Conservation (phyloP, 164 flowering plant genomes). For the Platanus orientalis region DNA sequence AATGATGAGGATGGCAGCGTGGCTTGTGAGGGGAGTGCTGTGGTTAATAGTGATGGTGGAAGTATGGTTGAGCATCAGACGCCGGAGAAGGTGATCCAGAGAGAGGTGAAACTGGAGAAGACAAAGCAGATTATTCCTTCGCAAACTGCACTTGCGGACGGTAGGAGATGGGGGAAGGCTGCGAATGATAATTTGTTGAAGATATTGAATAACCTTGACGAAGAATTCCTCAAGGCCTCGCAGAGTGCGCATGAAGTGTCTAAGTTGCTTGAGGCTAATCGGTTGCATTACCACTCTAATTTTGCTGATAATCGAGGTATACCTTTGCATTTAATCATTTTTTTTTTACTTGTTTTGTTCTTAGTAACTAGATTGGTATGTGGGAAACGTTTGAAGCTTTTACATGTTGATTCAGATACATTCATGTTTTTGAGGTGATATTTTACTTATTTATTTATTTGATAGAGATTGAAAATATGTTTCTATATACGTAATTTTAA, state of each 20-base stretch:
- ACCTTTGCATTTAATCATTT: neutral
- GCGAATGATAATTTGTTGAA: conserved; percentile 42
- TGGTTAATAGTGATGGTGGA: conserved; percentile 2
- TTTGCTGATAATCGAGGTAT: conserved; percentile 82
- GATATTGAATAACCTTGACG: conserved; percentile 58
- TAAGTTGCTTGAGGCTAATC: conserved; percentile 85
- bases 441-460: no score
- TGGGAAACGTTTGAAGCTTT: no score
- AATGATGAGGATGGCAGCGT: conserved; percentile 20
- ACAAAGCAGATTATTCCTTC: conserved; percentile 41
- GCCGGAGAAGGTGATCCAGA: conserved; percentile 42
- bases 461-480: no score
- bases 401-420: no score
- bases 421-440: no score
- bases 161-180: conserved; percentile 25
- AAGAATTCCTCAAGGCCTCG: conserved; percentile 75
- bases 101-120: conserved; percentile 17
- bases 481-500: no score
- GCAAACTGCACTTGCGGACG: conserved; percentile 41
- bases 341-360: neutral
- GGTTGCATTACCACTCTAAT: conserved; percentile 89
- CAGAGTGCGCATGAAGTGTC: conserved; percentile 81
- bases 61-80: conserved; percentile 22
- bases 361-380: neutral
- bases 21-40: conserved; percentile 11